Evolutionary conservation across 2,329 filamentous ascomycete genomes (phyloP), one percentile per base, ranked within the genome.

Genomic region (Thelonectria olida): DNA sequence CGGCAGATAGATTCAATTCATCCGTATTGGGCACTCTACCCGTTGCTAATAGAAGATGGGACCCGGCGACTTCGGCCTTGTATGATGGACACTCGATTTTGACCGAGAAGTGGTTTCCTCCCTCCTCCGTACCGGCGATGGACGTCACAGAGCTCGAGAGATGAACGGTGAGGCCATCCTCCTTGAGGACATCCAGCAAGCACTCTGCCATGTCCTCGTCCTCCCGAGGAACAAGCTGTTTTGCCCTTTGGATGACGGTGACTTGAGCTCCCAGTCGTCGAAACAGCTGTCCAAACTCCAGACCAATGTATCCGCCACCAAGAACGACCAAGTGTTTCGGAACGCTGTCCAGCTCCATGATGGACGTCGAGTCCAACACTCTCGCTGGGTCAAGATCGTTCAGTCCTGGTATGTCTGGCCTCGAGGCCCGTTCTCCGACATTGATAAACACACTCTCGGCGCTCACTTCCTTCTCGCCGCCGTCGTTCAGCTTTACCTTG

Each of bases 261-360:
- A 86, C 83, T 27, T 79, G 71, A 3, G 82, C 76, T 1, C 84
- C 83, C 13, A 86, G 71, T 17, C 84, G 76, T 1, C 78, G 74
- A 70, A 85, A 83, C 23, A 85, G 74, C 70, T 86, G 84, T 2
- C 78, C 83, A 62, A 85, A 86, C 65, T 86, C 84, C 10, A 85
- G 72, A 1, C 83, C 84, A 28, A 86, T 77, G 58, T 83, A 83
- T 4, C 84, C 83, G 5, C 83, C 84, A 1, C 84, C 83, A n/a
- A 86, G 61, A 1, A 86, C 78, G 34, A 85, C 71, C 4, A 86
- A 74, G 70, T 84, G 81, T 12, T 73, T 67, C 2, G 84, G 84
- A 10, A 84, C 78, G 12, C 72, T 68, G 15, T 68, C 76, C 4
- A 84, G 72, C 62, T 85, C 82, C 72, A 81, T 78, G 41, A 84